A percentile compares a stretch with the other conserved stretches of the same genome.
phyloP scores from a whole-genome alignment of 352 stramenopile species.

The Globisporangium barbulae region DNA sequence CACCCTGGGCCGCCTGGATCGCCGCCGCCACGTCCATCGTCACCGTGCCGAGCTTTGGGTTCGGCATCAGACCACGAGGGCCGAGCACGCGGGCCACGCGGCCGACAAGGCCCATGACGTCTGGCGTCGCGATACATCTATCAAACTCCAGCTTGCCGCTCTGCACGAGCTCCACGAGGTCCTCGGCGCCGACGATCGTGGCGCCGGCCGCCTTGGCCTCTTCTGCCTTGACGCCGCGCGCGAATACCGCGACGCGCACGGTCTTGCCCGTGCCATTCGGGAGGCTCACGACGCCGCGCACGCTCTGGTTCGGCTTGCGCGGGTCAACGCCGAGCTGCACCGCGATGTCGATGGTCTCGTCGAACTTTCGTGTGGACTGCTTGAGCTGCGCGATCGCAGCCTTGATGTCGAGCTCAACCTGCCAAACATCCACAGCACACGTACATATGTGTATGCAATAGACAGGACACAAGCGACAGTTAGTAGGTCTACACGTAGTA shows the following conservation, averaged over 20 bases:
- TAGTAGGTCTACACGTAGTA: background rate
- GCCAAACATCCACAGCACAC: background rate
- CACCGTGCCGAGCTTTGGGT: slow-evolving; percentile 97
- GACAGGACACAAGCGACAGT: background rate
- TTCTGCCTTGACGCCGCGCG: slow-evolving; percentile 83
- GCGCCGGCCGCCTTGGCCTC: slow-evolving; percentile 88
- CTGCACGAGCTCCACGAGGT: slow-evolving; percentile 88
- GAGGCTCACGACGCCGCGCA: slow-evolving; percentile 81
- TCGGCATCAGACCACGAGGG: slow-evolving; percentile 97
- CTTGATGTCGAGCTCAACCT: slow-evolving; percentile 63
- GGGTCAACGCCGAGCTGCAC: slow-evolving; percentile 84
- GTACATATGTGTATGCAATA: background rate
- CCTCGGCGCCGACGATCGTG: slow-evolving; percentile 88
- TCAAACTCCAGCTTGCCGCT: slow-evolving; percentile 91
- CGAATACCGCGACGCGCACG: slow-evolving; percentile 90
- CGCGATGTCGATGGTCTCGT: slow-evolving; percentile 86
- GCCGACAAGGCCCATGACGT: slow-evolving; percentile 92
- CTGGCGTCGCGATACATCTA: slow-evolving; percentile 89
- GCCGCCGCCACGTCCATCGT: slow-evolving; percentile 87
- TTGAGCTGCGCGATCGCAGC: slow-evolving; percentile 57
- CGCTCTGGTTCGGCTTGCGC: slow-evolving; percentile 87
- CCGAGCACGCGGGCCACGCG: slow-evolving; percentile 91
- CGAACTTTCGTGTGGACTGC: slow-evolving; percentile 71
- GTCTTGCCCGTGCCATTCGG: slow-evolving; percentile 87
- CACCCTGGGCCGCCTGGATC: slow-evolving; percentile 74